Evolutionary conservation across 2,329 filamentous ascomycete species (phyloP).

Genomic region (Hypoxylon sp.): DNA sequence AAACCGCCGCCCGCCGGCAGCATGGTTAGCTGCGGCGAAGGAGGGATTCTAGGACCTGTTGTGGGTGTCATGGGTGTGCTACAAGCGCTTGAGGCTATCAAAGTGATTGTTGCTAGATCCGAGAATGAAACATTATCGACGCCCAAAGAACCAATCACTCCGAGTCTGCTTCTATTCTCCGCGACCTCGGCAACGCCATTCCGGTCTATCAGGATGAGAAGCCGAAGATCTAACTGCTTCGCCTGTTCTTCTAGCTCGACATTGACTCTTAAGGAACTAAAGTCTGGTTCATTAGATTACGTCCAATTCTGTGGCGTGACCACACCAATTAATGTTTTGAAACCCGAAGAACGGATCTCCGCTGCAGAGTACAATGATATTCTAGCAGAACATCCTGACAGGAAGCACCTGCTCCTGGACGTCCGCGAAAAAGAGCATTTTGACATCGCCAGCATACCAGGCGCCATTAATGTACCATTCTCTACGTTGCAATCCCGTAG

Average conservation of each 20-base stretch:
- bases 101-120: constrained; percentile 73
- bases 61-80: constrained; percentile 94
- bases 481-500: constrained; percentile 63
- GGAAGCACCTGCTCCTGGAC: constrained; percentile 77
- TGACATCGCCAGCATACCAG: constrained; percentile 81
- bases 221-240: constrained; percentile 78
- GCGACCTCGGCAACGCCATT: constrained; percentile 68
- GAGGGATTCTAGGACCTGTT: constrained; percentile 91
- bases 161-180: constrained; percentile 65
- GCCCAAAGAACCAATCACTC: constrained; percentile 46
- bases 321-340: constrained; percentile 69
- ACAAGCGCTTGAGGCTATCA: constrained; percentile 90
- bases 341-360: constrained; percentile 76
- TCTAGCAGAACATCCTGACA: constrained; percentile 24
- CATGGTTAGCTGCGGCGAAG: constrained; percentile 90
- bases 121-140: constrained; percentile 43
- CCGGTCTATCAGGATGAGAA: constrained; percentile 80
- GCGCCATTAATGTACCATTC: constrained; percentile 82
- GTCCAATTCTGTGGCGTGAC: constrained; percentile 84
- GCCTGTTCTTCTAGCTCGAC: constrained; percentile 78
- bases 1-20: constrained; percentile 86
- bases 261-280: constrained; percentile 75
- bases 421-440: constrained; percentile 89
- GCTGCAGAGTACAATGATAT: constrained; percentile 70
- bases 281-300: constrained; percentile 81